Evolutionary conservation across 1,139 yeast genomes (phyloP).

Genomic region (Pichia kudriavzevii): DNA sequence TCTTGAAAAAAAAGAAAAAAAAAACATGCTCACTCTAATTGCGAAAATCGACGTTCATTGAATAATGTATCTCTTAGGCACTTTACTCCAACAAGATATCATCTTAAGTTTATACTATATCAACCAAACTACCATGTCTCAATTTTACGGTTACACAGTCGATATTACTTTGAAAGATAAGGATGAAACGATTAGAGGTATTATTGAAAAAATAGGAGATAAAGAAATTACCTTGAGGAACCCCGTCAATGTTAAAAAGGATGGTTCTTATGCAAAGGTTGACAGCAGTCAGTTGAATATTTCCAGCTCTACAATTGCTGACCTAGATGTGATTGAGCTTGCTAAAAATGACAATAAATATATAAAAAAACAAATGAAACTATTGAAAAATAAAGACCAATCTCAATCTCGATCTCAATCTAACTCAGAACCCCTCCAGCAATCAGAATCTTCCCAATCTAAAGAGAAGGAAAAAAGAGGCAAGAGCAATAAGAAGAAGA

Average conservation of each 20-base stretch:
- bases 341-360: slow-evolving; percentile 32
- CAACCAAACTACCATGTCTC: too few relatives aligned
- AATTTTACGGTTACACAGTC: slow-evolving; percentile 50
- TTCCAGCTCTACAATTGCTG: slow-evolving; percentile 34
- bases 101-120: too few relatives aligned
- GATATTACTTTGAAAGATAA: slow-evolving; percentile 38
- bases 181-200: slow-evolving; percentile 38
- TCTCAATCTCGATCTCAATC: too few relatives aligned
- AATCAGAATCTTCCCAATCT: background rate
- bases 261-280: slow-evolving; percentile 9
- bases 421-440: background rate
- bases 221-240: slow-evolving; percentile 32
- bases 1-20: too few relatives aligned
- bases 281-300: slow-evolving; percentile 24
- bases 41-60: too few relatives aligned
- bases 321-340: slow-evolving; percentile 42
- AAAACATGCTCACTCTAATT: too few relatives aligned
- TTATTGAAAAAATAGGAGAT: slow-evolving; percentile 38
- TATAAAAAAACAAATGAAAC: slow-evolving; percentile 9
- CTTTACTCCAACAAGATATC: too few relatives aligned
- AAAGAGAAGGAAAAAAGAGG: slow-evolving; percentile 3
- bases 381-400: slow-evolving; percentile 4
- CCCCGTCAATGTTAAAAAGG: slow-evolving; percentile 2
- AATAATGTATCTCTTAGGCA: too few relatives aligned
- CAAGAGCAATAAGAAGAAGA: background rate